Evolutionary conservation across 1,139 yeast species (phyloP).

Genomic region (Suhomyces taliae): DNA sequence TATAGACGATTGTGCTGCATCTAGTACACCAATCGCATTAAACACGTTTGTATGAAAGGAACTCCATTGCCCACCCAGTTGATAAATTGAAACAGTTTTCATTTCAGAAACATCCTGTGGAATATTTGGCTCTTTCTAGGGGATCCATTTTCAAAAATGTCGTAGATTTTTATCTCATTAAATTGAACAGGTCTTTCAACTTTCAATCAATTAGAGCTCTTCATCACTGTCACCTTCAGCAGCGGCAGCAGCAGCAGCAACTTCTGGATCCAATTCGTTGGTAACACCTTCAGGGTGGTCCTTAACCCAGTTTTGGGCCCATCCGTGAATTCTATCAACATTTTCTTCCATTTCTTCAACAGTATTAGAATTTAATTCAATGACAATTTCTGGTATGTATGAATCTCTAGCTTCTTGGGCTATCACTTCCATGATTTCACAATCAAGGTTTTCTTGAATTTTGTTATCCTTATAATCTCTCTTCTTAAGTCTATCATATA

Average conservation of each 20-base stretch:
- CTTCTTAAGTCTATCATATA: constrained; percentile 72
- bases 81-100: too few relatives aligned
- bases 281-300: constrained; percentile 47
- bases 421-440: constrained; percentile 95
- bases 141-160: too few relatives aligned
- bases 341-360: constrained; percentile 79
- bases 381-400: constrained; percentile 77
- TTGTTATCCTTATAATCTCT: constrained; percentile 78
- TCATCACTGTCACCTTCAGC: constrained; percentile 12
- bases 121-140: too few relatives aligned
- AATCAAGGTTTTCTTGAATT: constrained; percentile 88
- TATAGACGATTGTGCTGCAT: too few relatives aligned
- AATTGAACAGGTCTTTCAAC: not conserved
- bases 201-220: not conserved
- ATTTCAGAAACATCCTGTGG: too few relatives aligned
- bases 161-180: not conserved
- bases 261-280: constrained; percentile 30
- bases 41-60: too few relatives aligned
- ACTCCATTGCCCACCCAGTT: too few relatives aligned
- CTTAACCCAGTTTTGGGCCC: constrained; percentile 73
- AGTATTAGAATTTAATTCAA: constrained; percentile 70
- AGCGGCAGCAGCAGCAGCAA: constrained; percentile 13
- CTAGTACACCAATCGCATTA: too few relatives aligned
- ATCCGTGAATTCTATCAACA: constrained; percentile 67
- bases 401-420: constrained; percentile 83